These are phyloP conservation scores for Lactifluus echinatus DNA, from an alignment of 768 basidiomycete species.

Conservation along the genomic window DNA sequence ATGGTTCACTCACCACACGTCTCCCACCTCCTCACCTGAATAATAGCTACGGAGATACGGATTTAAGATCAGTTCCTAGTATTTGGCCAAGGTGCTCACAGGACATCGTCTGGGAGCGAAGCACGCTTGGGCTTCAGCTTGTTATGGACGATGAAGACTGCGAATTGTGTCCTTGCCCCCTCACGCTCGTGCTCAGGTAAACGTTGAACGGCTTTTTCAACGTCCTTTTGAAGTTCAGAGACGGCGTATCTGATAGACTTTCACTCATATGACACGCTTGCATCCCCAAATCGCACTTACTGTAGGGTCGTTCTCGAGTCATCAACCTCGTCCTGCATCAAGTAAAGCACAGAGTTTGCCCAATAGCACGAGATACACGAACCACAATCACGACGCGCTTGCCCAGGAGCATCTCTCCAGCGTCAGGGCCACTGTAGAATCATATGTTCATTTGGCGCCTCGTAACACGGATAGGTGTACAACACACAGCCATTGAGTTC, in stretches of 20 bases:
- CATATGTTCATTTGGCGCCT: background rate
- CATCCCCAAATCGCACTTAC: conserved; percentile 36
- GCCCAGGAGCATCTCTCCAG: conserved; percentile 67
- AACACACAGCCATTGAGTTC: conserved; percentile 86
- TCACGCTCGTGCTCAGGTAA: conserved; percentile 69
- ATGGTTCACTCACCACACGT: conserved; percentile 53
- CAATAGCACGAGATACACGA: conserved; percentile 26
- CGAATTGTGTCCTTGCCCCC: conserved; percentile 68
- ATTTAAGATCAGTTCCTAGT: background rate
- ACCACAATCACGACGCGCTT: conserved; percentile 77
- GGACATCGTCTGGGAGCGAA: conserved; percentile 53
- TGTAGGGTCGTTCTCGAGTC: conserved; percentile 84
- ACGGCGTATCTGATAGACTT: conserved; percentile 65
- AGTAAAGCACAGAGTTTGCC: conserved; percentile 6
- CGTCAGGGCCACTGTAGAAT: conserved; percentile 46
- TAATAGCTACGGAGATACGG: conserved; percentile 50
- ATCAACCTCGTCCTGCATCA: conserved; percentile 70
- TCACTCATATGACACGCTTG: background rate
- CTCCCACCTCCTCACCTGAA: conserved; percentile 63
- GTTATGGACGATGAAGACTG: conserved; percentile 91
- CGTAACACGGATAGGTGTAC: background rate
- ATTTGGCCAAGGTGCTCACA: conserved; percentile 36
- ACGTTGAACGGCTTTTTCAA: conserved; percentile 56
- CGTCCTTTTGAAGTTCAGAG: conserved; percentile 82
- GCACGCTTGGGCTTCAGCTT: conserved; percentile 85